Conservation (phyloP, 2,329 filamentous ascomycete species). For the Venturia effusa region DNA sequence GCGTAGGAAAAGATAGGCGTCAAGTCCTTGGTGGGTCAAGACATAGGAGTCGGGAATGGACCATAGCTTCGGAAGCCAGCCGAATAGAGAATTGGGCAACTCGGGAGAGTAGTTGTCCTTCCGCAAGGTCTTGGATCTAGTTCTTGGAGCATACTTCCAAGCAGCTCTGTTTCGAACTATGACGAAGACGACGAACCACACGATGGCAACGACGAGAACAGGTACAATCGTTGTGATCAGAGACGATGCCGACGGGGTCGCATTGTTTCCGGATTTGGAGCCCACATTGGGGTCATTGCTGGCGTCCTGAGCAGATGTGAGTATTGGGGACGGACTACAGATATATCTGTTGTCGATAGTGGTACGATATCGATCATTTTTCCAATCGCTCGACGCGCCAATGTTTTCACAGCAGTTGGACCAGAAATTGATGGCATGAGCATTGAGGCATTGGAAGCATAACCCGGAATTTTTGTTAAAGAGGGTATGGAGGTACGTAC, state of each 20-base stretch:
- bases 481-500: not conserved
- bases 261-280: constrained; percentile 13
- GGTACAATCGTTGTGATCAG: constrained; percentile 40
- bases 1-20: constrained; percentile 37
- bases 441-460: not conserved
- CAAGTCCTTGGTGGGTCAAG: constrained; percentile 37
- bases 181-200: constrained; percentile 35
- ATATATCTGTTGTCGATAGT: not conserved
- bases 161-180: constrained; percentile 32
- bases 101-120: not conserved
- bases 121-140: constrained; percentile 15
- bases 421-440: not conserved
- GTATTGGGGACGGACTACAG: not conserved
- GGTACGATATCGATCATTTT: not conserved
- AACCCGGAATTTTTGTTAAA: not conserved
- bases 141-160: constrained; percentile 27
- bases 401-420: not conserved
- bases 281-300: constrained; percentile 11
- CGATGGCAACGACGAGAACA: constrained; percentile 31
- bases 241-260: constrained; percentile 39
- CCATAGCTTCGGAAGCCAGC: constrained; percentile 41
- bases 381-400: not conserved
- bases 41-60: constrained; percentile 34
- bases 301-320: constrained; percentile 2
- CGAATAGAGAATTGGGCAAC: constrained; percentile 21